Evolutionary conservation across 2,329 filamentous ascomycete species (phyloP), one percentile per base, ranked within the genome.

Genomic region (Microcyclospora tardicrescens): DNA sequence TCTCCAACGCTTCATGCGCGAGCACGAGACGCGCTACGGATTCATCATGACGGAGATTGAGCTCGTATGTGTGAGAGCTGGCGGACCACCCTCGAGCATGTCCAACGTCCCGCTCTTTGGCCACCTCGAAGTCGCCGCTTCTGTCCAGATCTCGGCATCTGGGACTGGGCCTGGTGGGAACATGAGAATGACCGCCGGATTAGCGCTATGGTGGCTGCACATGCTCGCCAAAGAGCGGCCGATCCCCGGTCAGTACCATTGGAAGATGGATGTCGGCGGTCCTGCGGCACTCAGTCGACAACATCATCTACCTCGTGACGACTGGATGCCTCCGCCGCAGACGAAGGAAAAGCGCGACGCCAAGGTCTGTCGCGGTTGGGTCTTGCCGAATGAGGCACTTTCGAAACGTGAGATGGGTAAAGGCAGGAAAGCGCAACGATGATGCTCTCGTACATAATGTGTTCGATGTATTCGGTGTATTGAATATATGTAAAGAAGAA

Each of bases 31-130:
- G 58, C 79, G 89, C 42, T 96, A 95, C 61, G 89, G 89, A 39
- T 96, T 94, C 68, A 89, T 96, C 61, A 77, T 95, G 56, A 95
- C 85, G 1, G 89, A 95, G 64, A 94, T 94, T 52, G 89, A 96
- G 64, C 77, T 95, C 8, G 79, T 95, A 30, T 78, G 91, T 51
- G 85, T 94, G 1, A 84, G 87, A 53, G 84, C 82, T 48, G 86
- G 87, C 37, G 66, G 65, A 4, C 59, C 61, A 11, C 56, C 58
- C 0, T 49, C 53, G 1, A 57, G 56, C 4, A 38, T 34, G 8
- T 16, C 31, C 10, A 59, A 60, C 8, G 77, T 77, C 1, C 87
- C 87, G 0, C 78, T 85, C 58, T 95, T 94, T 55, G 87, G 89
- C n/a, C 84, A 79, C 60, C 68, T 95, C 5, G 87, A 96, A 60